These are phyloP conservation scores for Candida mesenterica DNA, from an alignment of 1,139 yeast genomes.

Conservation along the genomic window DNA sequence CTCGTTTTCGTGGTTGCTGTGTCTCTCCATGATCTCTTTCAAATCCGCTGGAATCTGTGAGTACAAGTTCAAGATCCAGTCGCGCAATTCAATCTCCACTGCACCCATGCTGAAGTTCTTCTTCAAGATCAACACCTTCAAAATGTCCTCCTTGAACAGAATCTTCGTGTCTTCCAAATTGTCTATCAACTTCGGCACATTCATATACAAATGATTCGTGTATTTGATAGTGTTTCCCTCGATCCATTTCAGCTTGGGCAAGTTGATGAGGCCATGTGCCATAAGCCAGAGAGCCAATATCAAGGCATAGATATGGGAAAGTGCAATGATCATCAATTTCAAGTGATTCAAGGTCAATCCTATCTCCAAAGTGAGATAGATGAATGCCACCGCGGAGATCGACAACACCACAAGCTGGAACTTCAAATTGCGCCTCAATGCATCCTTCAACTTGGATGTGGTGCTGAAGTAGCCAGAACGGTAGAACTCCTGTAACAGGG, in stretches of 20 bases:
- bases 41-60: conserved; percentile 36
- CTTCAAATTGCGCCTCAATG: conserved; percentile 54
- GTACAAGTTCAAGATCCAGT: conserved; percentile 40
- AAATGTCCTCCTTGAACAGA: conserved; percentile 61
- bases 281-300: conserved; percentile 77
- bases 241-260: conserved; percentile 61
- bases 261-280: conserved; percentile 75
- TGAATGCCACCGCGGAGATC: conserved; percentile 51
- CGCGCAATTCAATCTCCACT: conserved; percentile 35
- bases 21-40: conserved; percentile 35
- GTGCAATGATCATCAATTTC: conserved; percentile 68
- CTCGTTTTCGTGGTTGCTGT: conserved; percentile 13
- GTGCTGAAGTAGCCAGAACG: conserved; percentile 64
- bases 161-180: conserved; percentile 63
- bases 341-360: conserved; percentile 59
- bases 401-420: conserved; percentile 61
- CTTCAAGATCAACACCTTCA: conserved; percentile 54
- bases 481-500: conserved; percentile 69
- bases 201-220: conserved; percentile 46
- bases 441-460: conserved; percentile 48
- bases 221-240: conserved; percentile 42
- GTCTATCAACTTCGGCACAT: conserved; percentile 60
- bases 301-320: conserved; percentile 78
- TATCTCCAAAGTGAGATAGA: conserved; percentile 60
- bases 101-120: conserved; percentile 34